Conservation (phyloP, 805 yeast species). For the Saccharomycopsis javanensis region DNA sequence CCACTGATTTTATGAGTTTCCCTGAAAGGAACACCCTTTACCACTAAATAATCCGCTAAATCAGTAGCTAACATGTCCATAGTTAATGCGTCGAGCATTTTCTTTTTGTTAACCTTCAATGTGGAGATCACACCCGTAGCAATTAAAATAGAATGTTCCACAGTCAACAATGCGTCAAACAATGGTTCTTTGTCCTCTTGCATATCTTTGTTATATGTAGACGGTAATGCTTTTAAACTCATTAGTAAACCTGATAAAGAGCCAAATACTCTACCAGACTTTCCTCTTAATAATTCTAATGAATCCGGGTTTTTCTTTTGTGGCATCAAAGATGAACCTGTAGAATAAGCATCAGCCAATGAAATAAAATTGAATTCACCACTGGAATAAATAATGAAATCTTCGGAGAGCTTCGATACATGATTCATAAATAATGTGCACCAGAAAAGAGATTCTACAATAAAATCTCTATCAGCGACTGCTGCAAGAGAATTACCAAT, state of each 20-base stretch:
- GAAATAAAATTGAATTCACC: constrained; percentile 95
- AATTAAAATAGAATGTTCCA: constrained; percentile 86
- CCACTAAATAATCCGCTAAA: constrained; percentile 92
- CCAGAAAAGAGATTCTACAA: constrained; percentile 95
- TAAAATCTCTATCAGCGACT: constrained; percentile 95
- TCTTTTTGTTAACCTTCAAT: constrained; percentile 55
- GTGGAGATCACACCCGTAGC: constrained; percentile 97
- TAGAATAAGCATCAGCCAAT: constrained; percentile 94
- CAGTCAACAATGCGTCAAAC: constrained; percentile 82
- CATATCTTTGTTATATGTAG: constrained; percentile 95
- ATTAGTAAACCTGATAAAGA: constrained; percentile 90
- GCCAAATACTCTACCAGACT: constrained; percentile 96
- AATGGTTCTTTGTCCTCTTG: constrained; percentile 99
- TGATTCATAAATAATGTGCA: constrained; percentile 91
- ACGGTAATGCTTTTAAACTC: constrained; percentile 95
- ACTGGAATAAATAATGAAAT: constrained; percentile 88
- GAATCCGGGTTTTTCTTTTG: constrained; percentile 98
- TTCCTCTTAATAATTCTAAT: constrained; percentile 89
- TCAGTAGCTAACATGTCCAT: constrained; percentile 99
- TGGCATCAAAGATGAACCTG: constrained; percentile 98
- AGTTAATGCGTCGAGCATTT: constrained; percentile 81
- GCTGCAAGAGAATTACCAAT: constrained; percentile 97
- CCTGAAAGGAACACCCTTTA: constrained; percentile 98
- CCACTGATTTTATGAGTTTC: constrained; percentile 99
- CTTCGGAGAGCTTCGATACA: constrained; percentile 89